These are phyloP conservation scores for Neocucurbitaria cava DNA, from an alignment of 2,329 filamentous ascomycete genomes.

Conservation along the genomic window DNA sequence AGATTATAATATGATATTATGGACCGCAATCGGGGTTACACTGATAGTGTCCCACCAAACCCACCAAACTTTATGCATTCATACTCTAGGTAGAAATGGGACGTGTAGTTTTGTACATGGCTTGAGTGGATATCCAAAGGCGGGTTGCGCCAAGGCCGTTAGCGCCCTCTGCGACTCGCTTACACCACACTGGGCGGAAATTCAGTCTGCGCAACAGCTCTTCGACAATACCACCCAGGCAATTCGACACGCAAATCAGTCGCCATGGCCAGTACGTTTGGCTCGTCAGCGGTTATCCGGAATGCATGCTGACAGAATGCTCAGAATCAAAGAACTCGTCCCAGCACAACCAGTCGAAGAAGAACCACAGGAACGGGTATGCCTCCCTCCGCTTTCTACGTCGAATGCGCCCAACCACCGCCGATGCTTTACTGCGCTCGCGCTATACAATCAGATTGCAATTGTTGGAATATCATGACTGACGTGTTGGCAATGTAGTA, in stretches of 20 bases:
- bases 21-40: too few relatives aligned
- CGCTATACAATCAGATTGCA: too few relatives aligned
- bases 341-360: constrained; percentile 97
- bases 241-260: constrained; percentile 50
- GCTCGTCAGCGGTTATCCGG: not conserved
- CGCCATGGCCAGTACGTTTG: constrained; percentile 74
- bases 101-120: too few relatives aligned
- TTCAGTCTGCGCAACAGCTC: constrained; percentile 22
- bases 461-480: constrained; percentile 17
- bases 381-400: constrained; percentile 45
- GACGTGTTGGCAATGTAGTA: constrained; percentile 64
- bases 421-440: not conserved
- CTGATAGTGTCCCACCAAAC: too few relatives aligned
- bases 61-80: too few relatives aligned
- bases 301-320: constrained; percentile 18
- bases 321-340: constrained; percentile 99
- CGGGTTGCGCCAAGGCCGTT: constrained; percentile 4
- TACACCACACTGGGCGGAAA: constrained; percentile 21
- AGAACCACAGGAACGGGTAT: constrained; percentile 99
- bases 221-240: constrained; percentile 38
- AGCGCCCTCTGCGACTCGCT: constrained; percentile 20
- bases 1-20: too few relatives aligned
- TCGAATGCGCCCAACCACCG: constrained; percentile 18
- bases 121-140: not conserved
- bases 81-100: too few relatives aligned